Evolutionary conservation across 2,329 filamentous ascomycete genomes (phyloP), one percentile per base, ranked within the genome.

Genomic region (Coleophoma crateriformis): DNA sequence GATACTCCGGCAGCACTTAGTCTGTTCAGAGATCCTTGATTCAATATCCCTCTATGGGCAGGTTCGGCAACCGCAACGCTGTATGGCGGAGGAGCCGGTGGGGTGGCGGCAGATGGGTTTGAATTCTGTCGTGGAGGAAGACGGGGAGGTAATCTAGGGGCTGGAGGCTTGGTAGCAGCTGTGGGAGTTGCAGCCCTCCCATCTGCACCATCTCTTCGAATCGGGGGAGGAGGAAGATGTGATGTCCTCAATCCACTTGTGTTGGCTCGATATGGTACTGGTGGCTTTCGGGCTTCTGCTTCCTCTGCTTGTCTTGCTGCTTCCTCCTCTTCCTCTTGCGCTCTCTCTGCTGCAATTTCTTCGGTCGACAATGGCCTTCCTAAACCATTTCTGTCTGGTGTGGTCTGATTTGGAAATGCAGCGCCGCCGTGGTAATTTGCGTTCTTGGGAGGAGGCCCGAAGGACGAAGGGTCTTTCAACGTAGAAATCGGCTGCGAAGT

Each of bases 371-470:
- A 69, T 13, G 71, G 70, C 42, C 73, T 63, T 46, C 73, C 71
- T 32, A 70, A 65, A 13, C 73, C 68, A 55, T 77, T 44, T 27
- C 46, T 57, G 52, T 65, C 58, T 2, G 62, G 61, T 8, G 61
- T 61, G n/a, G 53, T 58, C 50, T 58, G 52, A 46, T 60, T 59
- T 42, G 62, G 59, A 20, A 59, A 43, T 45, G 58, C 58, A 33
- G 58, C 57, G 41, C 52, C 57, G 15, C 64, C 64, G 52, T 66
- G 57, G 47, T 60, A 63, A 35, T 61, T 60, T 33, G 62, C 50
- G 49, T 66, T 78, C 62, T 81, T 87, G 2, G 85, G 85, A 38
- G 85, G 85, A 34, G 84, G 83, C 1, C 76, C 84, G 63, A 88
- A 88, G 2, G 77, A 72, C 1, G 75, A 61, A 2, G 83, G 85